Conservation (phyloP, 2,329 filamentous ascomycete species). For the Ophiognomonia clavigignenti-juglandacearum region DNA sequence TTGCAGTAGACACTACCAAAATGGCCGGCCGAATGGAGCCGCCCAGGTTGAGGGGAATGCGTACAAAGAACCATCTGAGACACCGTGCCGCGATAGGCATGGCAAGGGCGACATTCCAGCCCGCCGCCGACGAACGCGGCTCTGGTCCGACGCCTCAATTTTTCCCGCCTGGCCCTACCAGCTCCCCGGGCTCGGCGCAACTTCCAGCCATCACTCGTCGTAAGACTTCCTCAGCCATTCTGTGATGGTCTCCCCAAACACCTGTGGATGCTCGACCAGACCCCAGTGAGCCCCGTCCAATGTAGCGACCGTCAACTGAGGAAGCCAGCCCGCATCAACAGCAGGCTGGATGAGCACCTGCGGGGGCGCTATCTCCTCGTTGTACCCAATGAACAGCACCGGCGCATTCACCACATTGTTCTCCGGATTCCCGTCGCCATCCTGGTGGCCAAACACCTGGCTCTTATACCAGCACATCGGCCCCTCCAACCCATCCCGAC, state of each 20-base stretch:
- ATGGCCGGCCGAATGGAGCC: too few relatives aligned
- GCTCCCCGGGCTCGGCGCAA: neutral
- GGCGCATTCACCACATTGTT: slow-evolving; percentile 21
- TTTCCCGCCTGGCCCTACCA: neutral
- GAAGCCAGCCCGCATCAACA: slow-evolving; percentile 21
- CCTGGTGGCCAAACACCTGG: slow-evolving; percentile 17
- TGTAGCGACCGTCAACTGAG: slow-evolving; percentile 20
- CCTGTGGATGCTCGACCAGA: slow-evolving; percentile 24
- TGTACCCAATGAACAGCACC: slow-evolving; percentile 22
- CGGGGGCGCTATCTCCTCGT: slow-evolving; percentile 23
- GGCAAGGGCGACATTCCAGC: neutral
- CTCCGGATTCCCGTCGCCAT: slow-evolving; percentile 18
- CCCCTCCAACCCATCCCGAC: slow-evolving; percentile 23
- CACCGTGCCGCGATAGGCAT: neutral
- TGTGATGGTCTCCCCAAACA: slow-evolving; percentile 18
- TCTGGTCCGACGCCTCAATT: too few relatives aligned
- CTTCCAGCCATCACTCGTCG: neutral
- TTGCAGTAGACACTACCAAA: too few relatives aligned
- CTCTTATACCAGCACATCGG: slow-evolving; percentile 26
- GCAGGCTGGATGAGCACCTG: slow-evolving; percentile 17
- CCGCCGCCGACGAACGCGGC: slow-evolving; percentile 16
- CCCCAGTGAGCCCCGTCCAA: slow-evolving; percentile 27
- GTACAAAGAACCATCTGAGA: neutral
- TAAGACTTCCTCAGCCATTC: slow-evolving; percentile 4
- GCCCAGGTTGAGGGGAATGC: neutral